Percentiles rank a stretch among this genome's conserved stretches.
These are phyloP conservation scores for Daldinia caldariorum DNA, from an alignment of 495 filamentous ascomycete species.

Conservation along the genomic window DNA sequence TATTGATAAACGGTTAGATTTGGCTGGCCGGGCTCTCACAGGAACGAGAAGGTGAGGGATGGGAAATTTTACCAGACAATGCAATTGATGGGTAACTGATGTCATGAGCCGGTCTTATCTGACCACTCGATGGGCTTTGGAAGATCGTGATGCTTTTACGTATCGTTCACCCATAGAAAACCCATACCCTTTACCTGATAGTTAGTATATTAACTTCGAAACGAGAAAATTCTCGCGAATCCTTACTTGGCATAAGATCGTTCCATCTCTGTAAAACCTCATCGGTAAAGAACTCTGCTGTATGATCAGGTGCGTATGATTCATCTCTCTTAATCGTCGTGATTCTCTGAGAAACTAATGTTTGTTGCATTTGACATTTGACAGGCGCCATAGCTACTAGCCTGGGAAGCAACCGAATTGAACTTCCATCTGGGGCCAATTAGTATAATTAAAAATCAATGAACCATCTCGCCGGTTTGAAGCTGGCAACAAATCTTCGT, in stretches of 20 bases:
- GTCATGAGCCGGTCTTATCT: conserved; percentile 60
- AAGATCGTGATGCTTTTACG: conserved; percentile 57
- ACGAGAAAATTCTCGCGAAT: neutral
- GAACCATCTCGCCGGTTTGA: conserved; percentile 48
- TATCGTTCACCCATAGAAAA: conserved; percentile 59
- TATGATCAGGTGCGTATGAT: conserved; percentile 58
- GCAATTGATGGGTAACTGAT: conserved; percentile 58
- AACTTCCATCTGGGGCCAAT: conserved; percentile 49
- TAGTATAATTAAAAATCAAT: conserved; percentile 54
- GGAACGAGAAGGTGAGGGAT: no score
- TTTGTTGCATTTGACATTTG: conserved; percentile 10
- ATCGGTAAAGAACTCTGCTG: conserved; percentile 58
- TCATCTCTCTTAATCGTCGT: conserved; percentile 54
- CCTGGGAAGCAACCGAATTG: neutral
- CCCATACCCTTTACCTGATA: conserved; percentile 54
- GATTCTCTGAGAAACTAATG: conserved; percentile 54
- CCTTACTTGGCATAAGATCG: conserved; percentile 54
- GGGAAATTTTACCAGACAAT: conserved; percentile 50
- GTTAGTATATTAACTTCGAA: no score
- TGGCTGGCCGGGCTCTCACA: neutral
- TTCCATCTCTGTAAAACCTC: conserved; percentile 56
- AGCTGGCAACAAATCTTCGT: conserved; percentile 22
- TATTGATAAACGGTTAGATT: conserved; percentile 24
- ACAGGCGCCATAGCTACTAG: neutral
- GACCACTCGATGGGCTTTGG: conserved; percentile 58